Conservation (phyloP, 1,284 basidiomycete genomes). For the Pyrrhoderma noxium region DNA sequence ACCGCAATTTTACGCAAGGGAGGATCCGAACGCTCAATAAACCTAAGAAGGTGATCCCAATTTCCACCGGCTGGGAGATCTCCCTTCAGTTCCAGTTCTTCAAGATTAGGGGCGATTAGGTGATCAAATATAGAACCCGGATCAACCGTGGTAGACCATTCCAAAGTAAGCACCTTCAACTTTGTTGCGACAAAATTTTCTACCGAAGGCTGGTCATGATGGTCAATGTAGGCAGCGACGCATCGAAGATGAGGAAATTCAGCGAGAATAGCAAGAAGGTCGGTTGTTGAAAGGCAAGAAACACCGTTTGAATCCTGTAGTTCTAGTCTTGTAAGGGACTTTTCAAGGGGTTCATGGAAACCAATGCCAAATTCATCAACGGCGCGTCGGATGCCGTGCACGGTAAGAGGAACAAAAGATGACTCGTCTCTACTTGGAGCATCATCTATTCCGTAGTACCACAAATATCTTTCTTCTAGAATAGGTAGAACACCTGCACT, state of each 20-base stretch:
- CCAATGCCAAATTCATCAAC: constrained; percentile 12
- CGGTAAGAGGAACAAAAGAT: background rate
- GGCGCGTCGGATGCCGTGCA: constrained; percentile 9
- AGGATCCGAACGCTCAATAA: constrained; percentile 6
- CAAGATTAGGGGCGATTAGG: constrained; percentile 5
- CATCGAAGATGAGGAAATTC: constrained; percentile 10
- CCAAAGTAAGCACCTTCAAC: constrained; percentile 1
- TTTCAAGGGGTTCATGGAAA: constrained; percentile 8
- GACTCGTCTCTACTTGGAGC: constrained; percentile 3
- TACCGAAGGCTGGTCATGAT: constrained; percentile 1
- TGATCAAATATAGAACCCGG: constrained; percentile 8
- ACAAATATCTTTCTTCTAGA: constrained; percentile 13
- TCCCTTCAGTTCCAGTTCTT: constrained; percentile 11
- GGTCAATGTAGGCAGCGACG: constrained; percentile 9
- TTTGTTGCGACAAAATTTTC: constrained; percentile 4
- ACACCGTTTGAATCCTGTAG: constrained; percentile 13
- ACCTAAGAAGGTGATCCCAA: constrained; percentile 13
- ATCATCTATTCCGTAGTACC: constrained; percentile 11
- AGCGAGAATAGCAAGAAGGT: constrained; percentile 11
- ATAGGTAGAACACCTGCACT: constrained; percentile 12
- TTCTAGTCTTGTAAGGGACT: constrained; percentile 11
- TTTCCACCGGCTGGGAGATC: constrained; percentile 11
- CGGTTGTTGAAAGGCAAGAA: constrained; percentile 10
- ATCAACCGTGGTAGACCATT: constrained; percentile 8
- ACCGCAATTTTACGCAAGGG: constrained; percentile 6